Conservation (phyloP, 192 early-diverging fungal genomes). For the Umbelopsis sp. region DNA sequence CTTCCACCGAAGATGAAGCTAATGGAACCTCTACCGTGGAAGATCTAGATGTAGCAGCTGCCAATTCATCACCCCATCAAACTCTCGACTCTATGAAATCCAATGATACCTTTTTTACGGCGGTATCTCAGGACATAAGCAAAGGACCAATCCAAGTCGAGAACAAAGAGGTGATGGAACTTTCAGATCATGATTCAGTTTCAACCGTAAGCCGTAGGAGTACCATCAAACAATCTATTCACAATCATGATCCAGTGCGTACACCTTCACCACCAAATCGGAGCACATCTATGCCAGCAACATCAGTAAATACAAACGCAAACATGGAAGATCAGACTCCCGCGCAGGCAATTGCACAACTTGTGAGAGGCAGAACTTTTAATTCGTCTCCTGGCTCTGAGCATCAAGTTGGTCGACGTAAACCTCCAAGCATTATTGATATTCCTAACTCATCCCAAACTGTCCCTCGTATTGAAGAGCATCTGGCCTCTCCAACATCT, state of each 20-base stretch:
- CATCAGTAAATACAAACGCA: neutral
- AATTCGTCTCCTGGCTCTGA: neutral
- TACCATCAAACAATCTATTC: neutral
- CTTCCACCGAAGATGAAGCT: neutral
- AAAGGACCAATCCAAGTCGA: neutral
- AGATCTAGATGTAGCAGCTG: neutral
- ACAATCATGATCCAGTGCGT: neutral
- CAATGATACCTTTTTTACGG: neutral
- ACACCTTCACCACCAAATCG: neutral
- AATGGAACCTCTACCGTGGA: neutral
- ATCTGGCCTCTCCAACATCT: neutral
- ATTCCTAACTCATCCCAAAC: neutral
- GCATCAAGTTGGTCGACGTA: too few species aligned
- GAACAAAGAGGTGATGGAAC: neutral
- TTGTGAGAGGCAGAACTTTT: neutral
- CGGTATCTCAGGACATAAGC: neutral
- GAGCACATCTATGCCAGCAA: neutral
- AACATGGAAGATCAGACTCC: neutral
- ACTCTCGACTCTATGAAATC: neutral
- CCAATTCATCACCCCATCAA: neutral
- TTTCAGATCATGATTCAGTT: neutral
- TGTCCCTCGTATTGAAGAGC: constrained; percentile 5
- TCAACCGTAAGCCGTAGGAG: neutral
- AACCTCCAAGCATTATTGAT: neutral
- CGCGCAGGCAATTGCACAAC: constrained; percentile 10